Percentiles rank a stretch among this genome's conserved stretches.
Conservation (phyloP, 306 rosid species). For the Betula pendula region DNA sequence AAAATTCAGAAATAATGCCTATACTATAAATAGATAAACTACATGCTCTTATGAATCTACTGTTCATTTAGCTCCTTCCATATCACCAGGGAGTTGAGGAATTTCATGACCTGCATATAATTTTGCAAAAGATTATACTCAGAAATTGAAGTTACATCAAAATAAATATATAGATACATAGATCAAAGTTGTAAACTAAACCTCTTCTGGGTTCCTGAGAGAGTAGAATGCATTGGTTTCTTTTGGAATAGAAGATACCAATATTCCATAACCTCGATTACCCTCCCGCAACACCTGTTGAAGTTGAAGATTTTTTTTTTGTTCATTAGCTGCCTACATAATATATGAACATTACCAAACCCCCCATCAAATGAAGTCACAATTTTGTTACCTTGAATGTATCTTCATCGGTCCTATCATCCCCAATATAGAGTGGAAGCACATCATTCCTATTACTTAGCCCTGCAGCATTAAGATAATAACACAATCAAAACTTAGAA, state of each 20-base stretch:
- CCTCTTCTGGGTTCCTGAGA: slow-evolving; percentile 77
- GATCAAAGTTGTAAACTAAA: slow-evolving; percentile 11
- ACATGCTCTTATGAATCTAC: neutral
- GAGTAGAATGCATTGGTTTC: slow-evolving; percentile 83
- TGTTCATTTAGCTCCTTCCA: slow-evolving; percentile 45
- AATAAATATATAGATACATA: too few species aligned
- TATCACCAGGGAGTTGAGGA: slow-evolving; percentile 68
- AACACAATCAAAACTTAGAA: neutral
- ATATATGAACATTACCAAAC: neutral
- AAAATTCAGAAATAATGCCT: slow-evolving; percentile 9
- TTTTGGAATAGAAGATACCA: slow-evolving; percentile 72
- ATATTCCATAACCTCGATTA: slow-evolving; percentile 71
- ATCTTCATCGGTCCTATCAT: slow-evolving; percentile 91
- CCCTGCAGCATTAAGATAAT: slow-evolving; percentile 44
- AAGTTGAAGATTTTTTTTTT: neutral
- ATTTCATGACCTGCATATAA: slow-evolving; percentile 73
- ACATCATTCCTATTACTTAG: slow-evolving; percentile 56
- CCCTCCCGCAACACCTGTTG: slow-evolving; percentile 64
- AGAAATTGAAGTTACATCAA: too few species aligned
- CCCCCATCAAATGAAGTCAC: neutral
- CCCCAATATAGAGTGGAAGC: slow-evolving; percentile 86
- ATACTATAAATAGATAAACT: neutral
- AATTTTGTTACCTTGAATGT: slow-evolving; percentile 68
- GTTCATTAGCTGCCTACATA: neutral
- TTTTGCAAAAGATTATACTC: neutral